Evolutionary conservation across 352 stramenopile species (phyloP).

Genomic region (Phytopythium montanum): DNA sequence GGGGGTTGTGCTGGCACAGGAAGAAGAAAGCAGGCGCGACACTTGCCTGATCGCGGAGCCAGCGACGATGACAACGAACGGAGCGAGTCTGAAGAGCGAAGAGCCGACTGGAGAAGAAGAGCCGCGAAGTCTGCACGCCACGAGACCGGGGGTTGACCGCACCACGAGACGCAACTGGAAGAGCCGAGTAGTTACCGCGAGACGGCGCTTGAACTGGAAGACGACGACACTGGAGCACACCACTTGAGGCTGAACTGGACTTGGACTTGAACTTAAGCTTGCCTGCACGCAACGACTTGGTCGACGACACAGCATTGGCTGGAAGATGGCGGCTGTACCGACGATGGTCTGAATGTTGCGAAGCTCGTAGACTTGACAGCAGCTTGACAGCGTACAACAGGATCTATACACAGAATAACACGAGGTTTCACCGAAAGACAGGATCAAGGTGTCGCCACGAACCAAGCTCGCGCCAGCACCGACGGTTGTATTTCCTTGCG

Average conservation of each 20-base stretch:
- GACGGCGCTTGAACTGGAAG: neutral
- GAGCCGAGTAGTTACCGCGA: neutral
- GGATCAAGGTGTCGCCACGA: neutral
- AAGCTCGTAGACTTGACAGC: no score
- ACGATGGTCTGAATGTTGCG: neutral
- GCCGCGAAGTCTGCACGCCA: neutral
- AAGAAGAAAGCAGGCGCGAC: no score
- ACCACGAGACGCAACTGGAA: neutral
- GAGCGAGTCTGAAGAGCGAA: neutral
- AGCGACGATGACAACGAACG: no score
- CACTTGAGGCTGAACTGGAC: neutral
- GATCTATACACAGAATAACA: neutral
- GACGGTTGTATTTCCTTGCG: conserved; percentile 1
- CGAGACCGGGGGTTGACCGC: neutral
- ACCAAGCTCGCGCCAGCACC: conserved; percentile 1
- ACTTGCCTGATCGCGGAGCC: no score
- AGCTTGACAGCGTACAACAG: no score
- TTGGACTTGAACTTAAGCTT: neutral
- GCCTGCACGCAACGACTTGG: neutral
- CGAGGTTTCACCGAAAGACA: neutral
- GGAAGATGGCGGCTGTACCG: neutral
- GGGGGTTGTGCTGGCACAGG: no score
- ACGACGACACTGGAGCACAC: no score
- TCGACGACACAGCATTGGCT: neutral
- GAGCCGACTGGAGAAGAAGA: neutral